A percentile compares a stretch with the other conserved stretches of the same genome.
phyloP scores from a whole-genome alignment of 2,329 filamentous ascomycete species.

The Epicoccum nigrum region DNA sequence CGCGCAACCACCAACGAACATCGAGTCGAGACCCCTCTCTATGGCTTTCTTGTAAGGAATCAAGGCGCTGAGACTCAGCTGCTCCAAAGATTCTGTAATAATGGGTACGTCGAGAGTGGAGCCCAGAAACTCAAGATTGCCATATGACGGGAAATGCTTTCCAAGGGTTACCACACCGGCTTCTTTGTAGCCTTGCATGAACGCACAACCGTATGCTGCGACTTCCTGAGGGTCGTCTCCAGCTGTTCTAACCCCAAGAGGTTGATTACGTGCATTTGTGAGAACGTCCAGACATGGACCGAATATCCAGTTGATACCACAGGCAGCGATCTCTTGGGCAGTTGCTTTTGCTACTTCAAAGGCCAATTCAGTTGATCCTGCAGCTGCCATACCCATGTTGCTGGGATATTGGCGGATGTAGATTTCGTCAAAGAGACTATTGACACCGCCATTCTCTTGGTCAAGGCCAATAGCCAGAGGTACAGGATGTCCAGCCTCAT shows the following conservation, averaged over 20 bases:
- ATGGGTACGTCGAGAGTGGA: slow-evolving; percentile 92
- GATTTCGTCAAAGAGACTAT: slow-evolving; percentile 93
- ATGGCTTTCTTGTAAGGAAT: slow-evolving; percentile 93
- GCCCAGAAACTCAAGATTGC: slow-evolving; percentile 90
- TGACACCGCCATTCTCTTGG: slow-evolving; percentile 97
- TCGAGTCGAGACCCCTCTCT: slow-evolving; percentile 82
- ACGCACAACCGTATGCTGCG: slow-evolving; percentile 87
- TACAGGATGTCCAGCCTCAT: slow-evolving; percentile 85
- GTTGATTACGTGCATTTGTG: slow-evolving; percentile 90
- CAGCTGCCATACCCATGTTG: slow-evolving; percentile 95
- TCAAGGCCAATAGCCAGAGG: slow-evolving; percentile 90
- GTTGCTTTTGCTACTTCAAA: slow-evolving; percentile 93
- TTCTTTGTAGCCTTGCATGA: slow-evolving; percentile 90
- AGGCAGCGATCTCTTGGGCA: slow-evolving; percentile 87
- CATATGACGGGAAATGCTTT: slow-evolving; percentile 96
- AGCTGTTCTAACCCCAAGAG: slow-evolving; percentile 84
- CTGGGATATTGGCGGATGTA: slow-evolving; percentile 97
- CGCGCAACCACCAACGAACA: slow-evolving; percentile 94
- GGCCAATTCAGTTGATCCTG: slow-evolving; percentile 81
- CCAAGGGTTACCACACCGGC: slow-evolving; percentile 88
- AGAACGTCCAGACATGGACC: slow-evolving; percentile 93
- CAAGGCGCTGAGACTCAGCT: slow-evolving; percentile 87
- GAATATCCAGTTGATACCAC: slow-evolving; percentile 94
- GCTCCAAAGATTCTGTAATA: slow-evolving; percentile 92
- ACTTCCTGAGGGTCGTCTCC: slow-evolving; percentile 96